Base-by-base conservation (phyloP, 768 basidiomycete species). In the Neoboletus magnificus region DNA sequence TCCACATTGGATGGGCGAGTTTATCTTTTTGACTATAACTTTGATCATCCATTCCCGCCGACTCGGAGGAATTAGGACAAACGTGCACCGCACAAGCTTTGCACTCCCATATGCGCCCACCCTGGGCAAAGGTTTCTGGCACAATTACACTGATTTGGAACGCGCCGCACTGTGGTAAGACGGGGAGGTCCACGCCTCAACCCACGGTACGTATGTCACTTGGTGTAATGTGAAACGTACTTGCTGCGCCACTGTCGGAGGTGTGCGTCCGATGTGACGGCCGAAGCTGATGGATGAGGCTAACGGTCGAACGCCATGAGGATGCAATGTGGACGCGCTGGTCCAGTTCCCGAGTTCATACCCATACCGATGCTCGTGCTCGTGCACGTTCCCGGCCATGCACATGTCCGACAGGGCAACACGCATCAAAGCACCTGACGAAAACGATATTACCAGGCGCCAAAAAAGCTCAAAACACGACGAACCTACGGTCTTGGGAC, bases 11-110 rank as follows among this genome's bases (percentile, higher is more conserved):
- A 25, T n/a, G 2, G 57, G 9, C 23, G 23, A 32, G 57, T 16
- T 27, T 47, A 59, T 59, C 45, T 52, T 13, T 46, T 20, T 4
- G 56, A 27, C 33, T 23, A 13, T 58, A 42, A 52, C 57, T 37
- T 18, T 32, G 45, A 58, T 59, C 45, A 40, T 32, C 27, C 5
- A 20, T 29, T 36, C 40, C 23, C 20, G 50, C 32, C 22, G 25
- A 33, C 35, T 39, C 50, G 29, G 55, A 45, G 29, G 36, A 49
- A 42, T 18, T 52, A 27, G 41, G 58, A 36, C 37, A 42, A 25
- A 35, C 56, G 30, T 16, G 37, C 35, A 2, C 30, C 2, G 3
- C 33, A 25, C 5, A 6, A 25, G 20, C 29, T 13, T 5, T 42
- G 20, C 7, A 12, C n/a, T 5, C 15, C 12, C 36, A 6, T 4